These are phyloP conservation scores for Trametes coccinea DNA, from an alignment of 768 basidiomycete species.

Conservation along the genomic window DNA sequence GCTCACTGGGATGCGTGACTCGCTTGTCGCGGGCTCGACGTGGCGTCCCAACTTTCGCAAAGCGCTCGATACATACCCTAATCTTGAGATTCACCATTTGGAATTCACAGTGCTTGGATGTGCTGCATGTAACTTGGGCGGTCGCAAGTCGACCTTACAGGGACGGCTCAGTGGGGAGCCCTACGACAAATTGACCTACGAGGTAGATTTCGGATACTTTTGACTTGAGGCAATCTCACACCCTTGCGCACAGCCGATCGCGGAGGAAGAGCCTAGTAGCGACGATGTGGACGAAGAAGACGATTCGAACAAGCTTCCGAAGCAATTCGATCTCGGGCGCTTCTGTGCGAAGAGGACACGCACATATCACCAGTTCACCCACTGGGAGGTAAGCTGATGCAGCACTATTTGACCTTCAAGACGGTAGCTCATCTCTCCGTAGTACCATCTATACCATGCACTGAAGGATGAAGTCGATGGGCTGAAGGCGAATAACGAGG, in stretches of 20 bases:
- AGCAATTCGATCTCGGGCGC: conserved; percentile 67
- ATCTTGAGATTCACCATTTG: conserved; percentile 53
- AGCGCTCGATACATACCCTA: conserved; percentile 64
- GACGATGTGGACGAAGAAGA: conserved; percentile 28
- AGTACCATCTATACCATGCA: conserved; percentile 67
- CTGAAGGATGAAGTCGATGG: conserved; percentile 60
- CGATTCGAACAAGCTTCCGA: conserved; percentile 17
- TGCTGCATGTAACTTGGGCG: conserved; percentile 81
- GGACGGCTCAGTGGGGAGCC: conserved; percentile 64
- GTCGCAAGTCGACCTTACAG: conserved; percentile 61
- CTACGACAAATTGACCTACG: conserved; percentile 74
- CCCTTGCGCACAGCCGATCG: conserved; percentile 14
- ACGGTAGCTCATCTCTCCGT: neutral
- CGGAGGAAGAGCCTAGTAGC: conserved; percentile 21
- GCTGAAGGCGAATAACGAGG: conserved; percentile 41
- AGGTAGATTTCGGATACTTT: conserved; percentile 39
- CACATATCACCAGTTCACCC: conserved; percentile 70
- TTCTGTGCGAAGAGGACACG: conserved; percentile 72
- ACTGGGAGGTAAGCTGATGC: conserved; percentile 71
- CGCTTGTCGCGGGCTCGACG: conserved; percentile 79
- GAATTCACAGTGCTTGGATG: conserved; percentile 64
- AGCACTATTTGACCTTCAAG: neutral
- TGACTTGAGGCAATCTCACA: no score
- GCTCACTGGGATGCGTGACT: conserved; percentile 67
- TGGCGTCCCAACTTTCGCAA: conserved; percentile 75